Evolutionary conservation across 2,329 filamentous ascomycete species (phyloP).

Genomic region (Venturia effusa): DNA sequence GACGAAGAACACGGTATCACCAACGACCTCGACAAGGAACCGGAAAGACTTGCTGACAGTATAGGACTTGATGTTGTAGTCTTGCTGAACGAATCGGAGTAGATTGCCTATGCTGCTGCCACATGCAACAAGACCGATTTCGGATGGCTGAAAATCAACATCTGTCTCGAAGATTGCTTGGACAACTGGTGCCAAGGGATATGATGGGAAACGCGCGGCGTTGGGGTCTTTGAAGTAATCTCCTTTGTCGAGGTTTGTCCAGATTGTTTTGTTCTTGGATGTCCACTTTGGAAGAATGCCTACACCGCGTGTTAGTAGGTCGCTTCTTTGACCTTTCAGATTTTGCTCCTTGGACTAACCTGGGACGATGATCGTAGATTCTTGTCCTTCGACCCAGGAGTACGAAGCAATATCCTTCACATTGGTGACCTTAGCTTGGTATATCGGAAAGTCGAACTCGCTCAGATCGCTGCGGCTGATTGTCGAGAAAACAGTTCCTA

Average conservation of each 20-base stretch:
- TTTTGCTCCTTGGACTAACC: constrained; percentile 24
- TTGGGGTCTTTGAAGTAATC: constrained; percentile 45
- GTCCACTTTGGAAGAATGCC: constrained; percentile 43
- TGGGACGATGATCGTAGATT: constrained; percentile 34
- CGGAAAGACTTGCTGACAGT: constrained; percentile 39
- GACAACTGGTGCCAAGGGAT: constrained; percentile 42
- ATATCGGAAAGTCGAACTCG: not conserved
- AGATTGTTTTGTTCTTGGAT: constrained; percentile 24
- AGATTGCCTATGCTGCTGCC: constrained; percentile 52
- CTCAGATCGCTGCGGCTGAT: constrained; percentile 14
- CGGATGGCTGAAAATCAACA: constrained; percentile 19
- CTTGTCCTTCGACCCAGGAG: constrained; percentile 35
- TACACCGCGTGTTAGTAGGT: constrained; percentile 17
- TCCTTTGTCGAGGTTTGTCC: constrained; percentile 35
- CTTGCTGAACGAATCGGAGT: constrained; percentile 37
- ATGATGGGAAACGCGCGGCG: constrained; percentile 36
- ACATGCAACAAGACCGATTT: constrained; percentile 48
- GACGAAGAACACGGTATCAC: constrained; percentile 50
- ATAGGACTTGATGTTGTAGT: constrained; percentile 21
- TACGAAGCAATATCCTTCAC: constrained; percentile 39
- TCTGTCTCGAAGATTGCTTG: constrained; percentile 30
- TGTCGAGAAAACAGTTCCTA: constrained; percentile 20
- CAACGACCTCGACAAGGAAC: constrained; percentile 46
- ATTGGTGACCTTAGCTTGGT: constrained; percentile 24
- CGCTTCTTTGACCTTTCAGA: constrained; percentile 13